Percentiles rank a stretch among this genome's conserved stretches.
Evolutionary conservation across 257 asterid species (phyloP).

Genomic region (Nicotiana obtusifolia): DNA sequence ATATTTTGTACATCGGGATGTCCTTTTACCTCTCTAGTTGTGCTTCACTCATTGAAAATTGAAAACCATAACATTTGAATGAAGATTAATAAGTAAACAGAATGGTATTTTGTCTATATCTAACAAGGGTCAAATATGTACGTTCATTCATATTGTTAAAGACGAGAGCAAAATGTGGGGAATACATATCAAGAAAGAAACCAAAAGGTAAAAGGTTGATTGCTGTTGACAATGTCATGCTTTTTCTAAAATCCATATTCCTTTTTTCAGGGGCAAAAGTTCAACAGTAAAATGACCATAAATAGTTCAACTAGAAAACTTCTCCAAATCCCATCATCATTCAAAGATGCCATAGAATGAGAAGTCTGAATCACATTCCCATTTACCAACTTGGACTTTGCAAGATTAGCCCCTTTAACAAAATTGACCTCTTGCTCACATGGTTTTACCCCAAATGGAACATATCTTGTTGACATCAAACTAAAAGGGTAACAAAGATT

Average conservation of each 20-base stretch:
- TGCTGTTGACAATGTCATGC: not conserved
- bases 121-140: not conserved
- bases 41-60: too few species aligned
- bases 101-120: too few species aligned
- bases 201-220: not conserved
- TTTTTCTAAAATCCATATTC: not conserved
- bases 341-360: constrained; percentile 19
- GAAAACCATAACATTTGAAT: too few species aligned
- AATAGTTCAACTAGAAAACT: constrained; percentile 24
- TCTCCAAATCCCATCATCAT: constrained; percentile 22
- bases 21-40: too few species aligned
- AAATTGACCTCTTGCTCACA: constrained; percentile 37
- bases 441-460: constrained; percentile 61
- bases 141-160: not conserved
- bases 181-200: not conserved
- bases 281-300: constrained; percentile 17
- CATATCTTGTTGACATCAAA: constrained; percentile 22
- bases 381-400: constrained; percentile 24
- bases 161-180: not conserved
- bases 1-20: too few species aligned
- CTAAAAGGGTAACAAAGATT: constrained; percentile 54
- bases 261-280: not conserved
- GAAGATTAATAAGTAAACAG: too few species aligned
- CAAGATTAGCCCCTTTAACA: not conserved
- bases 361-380: constrained; percentile 18